These are phyloP conservation scores for Arthrobotrys musiformis DNA, from an alignment of 2,329 filamentous ascomycete genomes.

Conservation along the genomic window DNA sequence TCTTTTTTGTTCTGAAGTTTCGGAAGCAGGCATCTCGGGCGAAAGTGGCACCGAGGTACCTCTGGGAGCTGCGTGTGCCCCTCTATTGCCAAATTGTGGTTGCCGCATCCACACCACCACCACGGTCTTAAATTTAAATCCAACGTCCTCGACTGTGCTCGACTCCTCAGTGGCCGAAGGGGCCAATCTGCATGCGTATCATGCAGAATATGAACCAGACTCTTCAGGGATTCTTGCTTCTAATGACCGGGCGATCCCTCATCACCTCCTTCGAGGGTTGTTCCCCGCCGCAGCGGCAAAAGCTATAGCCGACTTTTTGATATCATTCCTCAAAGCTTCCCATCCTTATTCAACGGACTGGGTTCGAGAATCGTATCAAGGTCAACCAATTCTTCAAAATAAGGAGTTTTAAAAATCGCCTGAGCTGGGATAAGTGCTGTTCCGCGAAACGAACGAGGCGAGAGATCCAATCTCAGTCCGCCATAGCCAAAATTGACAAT, in stretches of 20 bases:
- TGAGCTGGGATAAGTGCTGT: background rate
- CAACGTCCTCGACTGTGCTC: constrained; percentile 36
- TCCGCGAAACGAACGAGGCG: background rate
- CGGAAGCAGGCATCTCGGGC: constrained; percentile 32
- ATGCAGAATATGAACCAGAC: constrained; percentile 37
- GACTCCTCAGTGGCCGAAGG: constrained; percentile 6
- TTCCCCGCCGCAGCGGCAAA: constrained; percentile 1
- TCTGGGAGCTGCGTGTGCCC: constrained; percentile 37
- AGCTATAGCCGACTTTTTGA: background rate
- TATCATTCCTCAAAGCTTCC: background rate
- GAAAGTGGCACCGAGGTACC: constrained; percentile 36
- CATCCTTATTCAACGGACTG: background rate
- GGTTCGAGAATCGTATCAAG: background rate
- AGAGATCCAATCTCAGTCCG: background rate
- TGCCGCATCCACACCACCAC: constrained; percentile 40
- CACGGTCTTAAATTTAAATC: constrained; percentile 47
- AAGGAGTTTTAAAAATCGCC: background rate
- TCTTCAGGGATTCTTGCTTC: constrained; percentile 4
- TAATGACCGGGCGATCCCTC: constrained; percentile 13
- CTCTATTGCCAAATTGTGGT: constrained; percentile 30
- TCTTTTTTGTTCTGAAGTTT: background rate
- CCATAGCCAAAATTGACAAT: background rate
- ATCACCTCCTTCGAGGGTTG: background rate
- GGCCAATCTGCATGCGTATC: constrained; percentile 16
- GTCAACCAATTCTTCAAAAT: background rate